Percentiles rank a stretch among this genome's conserved stretches.
Conservation (phyloP, 305 asterid species). For the Withania somnifera region DNA sequence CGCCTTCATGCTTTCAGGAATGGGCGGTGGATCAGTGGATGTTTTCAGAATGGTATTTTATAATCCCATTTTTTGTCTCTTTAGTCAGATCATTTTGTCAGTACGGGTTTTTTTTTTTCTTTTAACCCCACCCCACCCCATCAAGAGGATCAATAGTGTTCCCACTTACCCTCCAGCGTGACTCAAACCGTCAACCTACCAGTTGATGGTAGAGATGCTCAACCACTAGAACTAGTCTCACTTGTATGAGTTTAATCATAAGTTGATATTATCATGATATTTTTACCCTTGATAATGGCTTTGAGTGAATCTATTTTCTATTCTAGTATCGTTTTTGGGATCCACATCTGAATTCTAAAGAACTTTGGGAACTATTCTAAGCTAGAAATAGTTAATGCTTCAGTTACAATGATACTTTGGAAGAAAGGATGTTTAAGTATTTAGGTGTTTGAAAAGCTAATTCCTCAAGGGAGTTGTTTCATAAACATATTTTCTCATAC, state of each 20-base stretch:
- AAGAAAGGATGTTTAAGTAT: neutral
- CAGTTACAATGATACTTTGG: neutral
- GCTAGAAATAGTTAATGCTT: neutral
- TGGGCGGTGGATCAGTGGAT: conserved; percentile 72
- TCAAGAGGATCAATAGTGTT: no score
- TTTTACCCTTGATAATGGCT: neutral
- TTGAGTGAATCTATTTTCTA: neutral
- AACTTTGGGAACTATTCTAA: neutral
- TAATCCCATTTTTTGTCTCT: conserved; percentile 2
- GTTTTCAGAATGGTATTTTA: conserved; percentile 71
- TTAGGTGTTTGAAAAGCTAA: neutral
- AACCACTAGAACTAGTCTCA: no score
- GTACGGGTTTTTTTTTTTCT: no score
- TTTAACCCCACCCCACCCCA: no score
- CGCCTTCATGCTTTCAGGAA: conserved; percentile 90
- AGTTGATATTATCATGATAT: neutral
- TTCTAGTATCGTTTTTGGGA: neutral
- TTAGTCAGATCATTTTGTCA: neutral
- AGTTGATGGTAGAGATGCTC: no score
- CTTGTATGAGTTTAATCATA: neutral
- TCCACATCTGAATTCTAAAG: neutral
- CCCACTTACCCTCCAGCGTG: no score
- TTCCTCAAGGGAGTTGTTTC: neutral
- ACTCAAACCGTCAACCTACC: no score
- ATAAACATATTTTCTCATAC: neutral